These are phyloP conservation scores for Pichia sp. DNA, from an alignment of 1,139 yeast genomes.

Conservation along the genomic window DNA sequence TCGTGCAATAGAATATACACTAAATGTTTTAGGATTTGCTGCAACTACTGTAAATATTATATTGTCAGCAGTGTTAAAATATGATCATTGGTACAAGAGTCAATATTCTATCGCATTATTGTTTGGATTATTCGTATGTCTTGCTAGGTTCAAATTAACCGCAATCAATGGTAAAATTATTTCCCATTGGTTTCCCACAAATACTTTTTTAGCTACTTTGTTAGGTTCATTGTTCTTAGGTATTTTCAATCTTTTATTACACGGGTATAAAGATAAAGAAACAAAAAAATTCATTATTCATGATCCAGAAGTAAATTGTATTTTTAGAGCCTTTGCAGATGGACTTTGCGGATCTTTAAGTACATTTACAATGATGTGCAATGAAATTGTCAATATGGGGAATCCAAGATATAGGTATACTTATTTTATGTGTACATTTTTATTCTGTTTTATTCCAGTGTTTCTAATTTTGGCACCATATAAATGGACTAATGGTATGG, in stretches of 20 bases:
- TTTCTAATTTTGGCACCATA: neutral
- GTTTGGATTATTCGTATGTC: conserved; percentile 65
- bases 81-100: conserved; percentile 41
- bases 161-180: conserved; percentile 34
- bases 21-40: conserved; percentile 14
- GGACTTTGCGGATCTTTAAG: conserved; percentile 76
- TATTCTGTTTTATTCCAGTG: neutral
- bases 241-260: conserved; percentile 43
- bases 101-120: conserved; percentile 50
- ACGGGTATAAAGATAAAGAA: conserved; percentile 33
- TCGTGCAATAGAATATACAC: conserved; percentile 10
- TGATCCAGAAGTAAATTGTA: conserved; percentile 39
- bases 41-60: conserved; percentile 22
- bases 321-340: conserved; percentile 49
- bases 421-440: neutral
- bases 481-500: neutral
- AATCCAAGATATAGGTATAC: conserved; percentile 3
- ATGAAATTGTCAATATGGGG: conserved; percentile 46
- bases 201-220: conserved; percentile 67
- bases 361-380: conserved; percentile 70
- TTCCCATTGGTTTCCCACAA: conserved; percentile 47
- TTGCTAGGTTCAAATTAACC: conserved; percentile 48
- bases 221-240: conserved; percentile 52
- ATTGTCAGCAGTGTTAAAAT: conserved; percentile 19
- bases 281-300: conserved; percentile 28